Evolutionary conservation across 1,284 basidiomycete genomes (phyloP).

Genomic region (Sanghuangporus weigelae): DNA sequence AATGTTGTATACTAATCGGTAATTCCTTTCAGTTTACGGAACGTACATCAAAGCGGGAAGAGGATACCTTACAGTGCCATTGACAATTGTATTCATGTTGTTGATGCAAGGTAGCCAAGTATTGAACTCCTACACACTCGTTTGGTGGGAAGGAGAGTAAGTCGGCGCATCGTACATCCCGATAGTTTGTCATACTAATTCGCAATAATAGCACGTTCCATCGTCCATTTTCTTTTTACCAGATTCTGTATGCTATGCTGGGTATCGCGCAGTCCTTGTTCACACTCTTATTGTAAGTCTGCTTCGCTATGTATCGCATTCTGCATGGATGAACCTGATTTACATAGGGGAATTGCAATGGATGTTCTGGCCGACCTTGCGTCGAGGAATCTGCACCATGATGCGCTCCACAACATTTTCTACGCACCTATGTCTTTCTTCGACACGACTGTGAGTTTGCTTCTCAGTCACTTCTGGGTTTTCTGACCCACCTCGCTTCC

Average conservation of each 20-base stretch:
- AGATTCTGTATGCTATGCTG: conserved; percentile 65
- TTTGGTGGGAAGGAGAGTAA: conserved; percentile 70
- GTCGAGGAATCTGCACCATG: conserved; percentile 53
- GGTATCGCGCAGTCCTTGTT: conserved; percentile 57
- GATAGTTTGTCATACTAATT: neutral
- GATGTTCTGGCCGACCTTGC: conserved; percentile 54
- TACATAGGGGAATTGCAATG: conserved; percentile 47
- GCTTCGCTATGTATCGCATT: neutral
- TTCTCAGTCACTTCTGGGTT: neutral
- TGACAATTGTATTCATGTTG: conserved; percentile 49
- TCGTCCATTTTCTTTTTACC: conserved; percentile 56
- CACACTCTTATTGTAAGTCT: conserved; percentile 52
- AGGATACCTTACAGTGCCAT: conserved; percentile 51
- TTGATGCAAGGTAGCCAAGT: conserved; percentile 62
- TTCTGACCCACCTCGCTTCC: neutral
- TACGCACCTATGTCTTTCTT: conserved; percentile 69
- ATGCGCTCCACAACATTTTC: conserved; percentile 52
- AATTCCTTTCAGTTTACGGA: conserved; percentile 49
- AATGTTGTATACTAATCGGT: neutral
- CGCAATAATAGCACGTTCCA: conserved; percentile 37
- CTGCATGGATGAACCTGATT: neutral
- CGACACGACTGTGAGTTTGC: conserved; percentile 50
- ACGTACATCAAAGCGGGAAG: conserved; percentile 62
- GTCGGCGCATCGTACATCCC: conserved; percentile 22
- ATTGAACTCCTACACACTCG: conserved; percentile 54